Base-by-base conservation (phyloP, 2,329 filamentous ascomycete species). In the Neoascochyta sp. region DNA sequence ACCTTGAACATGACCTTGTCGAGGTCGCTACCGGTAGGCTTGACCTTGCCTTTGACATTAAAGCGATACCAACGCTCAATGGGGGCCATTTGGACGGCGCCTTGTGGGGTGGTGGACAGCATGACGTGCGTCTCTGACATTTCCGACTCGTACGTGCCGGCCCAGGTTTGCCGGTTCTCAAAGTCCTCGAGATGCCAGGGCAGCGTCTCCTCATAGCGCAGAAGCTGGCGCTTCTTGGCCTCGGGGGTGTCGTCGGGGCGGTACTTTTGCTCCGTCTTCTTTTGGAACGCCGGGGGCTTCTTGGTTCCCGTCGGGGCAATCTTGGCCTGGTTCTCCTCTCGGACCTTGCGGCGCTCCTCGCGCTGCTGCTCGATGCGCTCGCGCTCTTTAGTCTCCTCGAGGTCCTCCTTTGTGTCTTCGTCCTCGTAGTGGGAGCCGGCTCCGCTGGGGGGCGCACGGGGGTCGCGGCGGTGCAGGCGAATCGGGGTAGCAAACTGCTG, bases 121-220 rank as follows among this genome's bases (percentile, higher is more conserved):
- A 93, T 82, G 28, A 88, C 86, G 29, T 86, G 81, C 2, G 70
- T 73, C 50, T 90, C 82, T 0, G 90, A 95, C 20, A 96, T 74
- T 11, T 88, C 86, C 15, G 84, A 83, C 51, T 96, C 85, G 50
- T 96, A 95, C 34, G 81, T 84, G 24, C 89, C 92, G 18, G 92
- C 81, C 87, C 89, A 96, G 3, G 86, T 84, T 50, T 95, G 90
- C 62, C 90, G 95, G 43, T 88, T 87, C 53, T 98, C 90, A 22
- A 89, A 93, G 60, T 98, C 92, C 59, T 98, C 92, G 19, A 98
- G 65, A 60, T 95, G 89, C 92, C 92, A 98, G 5, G 92, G 92
- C 27, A 95, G 70, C 4, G 90, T 87, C 62, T 98, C 92, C 60
- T 96, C 92, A 47, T 96, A 98, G 42, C 89, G 76, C 22, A 81